Percentiles rank a stretch among this genome's conserved stretches.
These are phyloP conservation scores for Pleurotus platypus DNA, from an alignment of 768 basidiomycete genomes.

Conservation along the genomic window DNA sequence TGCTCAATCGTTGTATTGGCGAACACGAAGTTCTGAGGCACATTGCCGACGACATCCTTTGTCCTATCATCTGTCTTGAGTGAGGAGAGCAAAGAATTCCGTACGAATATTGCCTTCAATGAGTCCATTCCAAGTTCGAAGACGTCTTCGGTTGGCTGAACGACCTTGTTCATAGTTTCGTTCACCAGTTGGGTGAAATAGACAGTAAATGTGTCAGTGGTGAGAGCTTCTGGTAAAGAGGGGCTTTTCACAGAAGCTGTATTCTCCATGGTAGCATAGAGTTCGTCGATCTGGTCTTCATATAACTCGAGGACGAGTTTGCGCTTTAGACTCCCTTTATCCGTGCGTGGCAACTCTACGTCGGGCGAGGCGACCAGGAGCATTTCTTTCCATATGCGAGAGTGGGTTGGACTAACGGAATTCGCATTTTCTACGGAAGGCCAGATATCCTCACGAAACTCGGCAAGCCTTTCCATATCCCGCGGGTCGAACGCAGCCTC, in stretches of 20 bases:
- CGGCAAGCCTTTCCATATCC: slow-evolving; percentile 20
- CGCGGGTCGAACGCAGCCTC: slow-evolving; percentile 23
- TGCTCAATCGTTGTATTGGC: background rate
- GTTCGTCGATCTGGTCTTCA: background rate
- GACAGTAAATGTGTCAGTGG: background rate
- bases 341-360: background rate
- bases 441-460: slow-evolving; percentile 31
- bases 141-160: background rate
- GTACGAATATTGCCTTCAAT: background rate
- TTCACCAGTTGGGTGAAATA: background rate
- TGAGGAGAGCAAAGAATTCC: background rate
- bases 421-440: slow-evolving; percentile 25
- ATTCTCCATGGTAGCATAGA: background rate
- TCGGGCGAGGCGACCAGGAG: slow-evolving; percentile 34
- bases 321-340: slow-evolving; percentile 30
- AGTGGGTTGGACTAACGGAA: background rate
- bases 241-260: background rate
- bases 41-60: background rate
- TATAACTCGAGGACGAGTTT: slow-evolving; percentile 29
- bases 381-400: slow-evolving; percentile 31
- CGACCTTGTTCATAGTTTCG: background rate
- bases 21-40: background rate
- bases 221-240: background rate
- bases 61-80: background rate
- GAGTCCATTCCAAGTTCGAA: slow-evolving; percentile 1